Conservation (phyloP, 2,329 filamentous ascomycete genomes). For the Phialophora macrospora region DNA sequence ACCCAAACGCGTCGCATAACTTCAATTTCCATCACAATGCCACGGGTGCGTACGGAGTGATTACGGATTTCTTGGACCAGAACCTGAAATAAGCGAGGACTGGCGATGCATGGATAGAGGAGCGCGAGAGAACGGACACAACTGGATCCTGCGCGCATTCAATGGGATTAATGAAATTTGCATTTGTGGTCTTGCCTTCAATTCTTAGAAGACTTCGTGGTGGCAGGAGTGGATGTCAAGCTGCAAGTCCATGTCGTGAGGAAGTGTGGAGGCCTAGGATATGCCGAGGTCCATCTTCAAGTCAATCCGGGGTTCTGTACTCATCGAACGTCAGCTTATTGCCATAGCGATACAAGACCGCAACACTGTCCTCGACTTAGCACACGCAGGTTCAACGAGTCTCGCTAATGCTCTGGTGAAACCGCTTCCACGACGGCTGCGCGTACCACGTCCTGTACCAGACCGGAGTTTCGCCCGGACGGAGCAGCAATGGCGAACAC, state of each 20-base stretch:
- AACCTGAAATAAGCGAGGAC: constrained; percentile 11
- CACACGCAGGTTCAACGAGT: no score
- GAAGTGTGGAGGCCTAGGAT: background rate
- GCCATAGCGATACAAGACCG: background rate
- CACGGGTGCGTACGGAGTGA: constrained; percentile 38
- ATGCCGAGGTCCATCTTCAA: background rate
- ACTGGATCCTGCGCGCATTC: no score
- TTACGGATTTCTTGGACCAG: constrained; percentile 33
- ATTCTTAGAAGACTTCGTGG: no score
- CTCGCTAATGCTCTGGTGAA: background rate
- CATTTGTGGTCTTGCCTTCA: no score
- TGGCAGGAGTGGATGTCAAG: no score
- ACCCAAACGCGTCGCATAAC: constrained; percentile 40
- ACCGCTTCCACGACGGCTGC: no score
- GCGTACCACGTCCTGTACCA: background rate
- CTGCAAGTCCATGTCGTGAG: background rate
- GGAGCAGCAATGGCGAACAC: constrained; percentile 4
- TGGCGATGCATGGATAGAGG: no score
- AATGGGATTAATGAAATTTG: no score
- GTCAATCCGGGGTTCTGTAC: background rate
- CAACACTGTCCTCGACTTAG: no score
- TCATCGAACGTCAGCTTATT: background rate
- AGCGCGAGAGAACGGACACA: no score
- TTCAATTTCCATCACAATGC: constrained; percentile 41
- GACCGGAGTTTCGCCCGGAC: background rate